Base-by-base conservation (phyloP, 179 eudicot species). In the Vitellaria paradoxa region DNA sequence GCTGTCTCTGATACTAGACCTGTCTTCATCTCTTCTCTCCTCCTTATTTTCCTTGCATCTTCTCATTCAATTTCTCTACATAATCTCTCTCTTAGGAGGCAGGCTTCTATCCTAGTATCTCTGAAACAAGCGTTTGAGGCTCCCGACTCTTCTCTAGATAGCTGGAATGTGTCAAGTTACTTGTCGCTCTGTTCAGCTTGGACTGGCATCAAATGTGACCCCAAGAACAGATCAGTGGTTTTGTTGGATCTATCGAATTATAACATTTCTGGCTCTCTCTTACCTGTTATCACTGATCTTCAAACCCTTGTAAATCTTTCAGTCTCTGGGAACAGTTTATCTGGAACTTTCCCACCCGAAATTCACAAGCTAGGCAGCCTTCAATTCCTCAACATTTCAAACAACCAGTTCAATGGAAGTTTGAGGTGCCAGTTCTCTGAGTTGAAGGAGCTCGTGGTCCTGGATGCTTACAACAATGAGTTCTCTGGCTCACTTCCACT, bases 331-430 rank as follows among this genome's bases (percentile, higher is more conserved):
- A 88, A 88, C 76, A 69, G 80, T 17, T 79, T 88, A 66, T 80
- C 89, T 0, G 86, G 89, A 5, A 11, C 68, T 50, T 83, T 87
- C 73, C 86, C 86, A 0, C 18, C 50, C 49, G 71, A 73, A 24
- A 81, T 85, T n/a, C 86, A 83, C 68, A 75, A 84, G 69, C 78
- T 90, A 5, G 17, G 75, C 18, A 30, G 67, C 9, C 90, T 91
- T n/a, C 84, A 77, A 18, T 79, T 72, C 69, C 94, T 91, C 60
- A 91, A 91, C 79, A 85, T 90, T 13, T 90, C 94, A 6, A 87
- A 77, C 65, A 90, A 90, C 74, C 77, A 75, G 77, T 89, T 90
- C 86, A 85, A 82, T 80, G 89, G 87, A 30, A 87, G 78, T 66
- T 67, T 91, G 68, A 76, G 83, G 21, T 80, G 86, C 84, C 74